Base-by-base conservation (phyloP, 495 filamentous ascomycete genomes). In the Neurospora sp. region DNA sequence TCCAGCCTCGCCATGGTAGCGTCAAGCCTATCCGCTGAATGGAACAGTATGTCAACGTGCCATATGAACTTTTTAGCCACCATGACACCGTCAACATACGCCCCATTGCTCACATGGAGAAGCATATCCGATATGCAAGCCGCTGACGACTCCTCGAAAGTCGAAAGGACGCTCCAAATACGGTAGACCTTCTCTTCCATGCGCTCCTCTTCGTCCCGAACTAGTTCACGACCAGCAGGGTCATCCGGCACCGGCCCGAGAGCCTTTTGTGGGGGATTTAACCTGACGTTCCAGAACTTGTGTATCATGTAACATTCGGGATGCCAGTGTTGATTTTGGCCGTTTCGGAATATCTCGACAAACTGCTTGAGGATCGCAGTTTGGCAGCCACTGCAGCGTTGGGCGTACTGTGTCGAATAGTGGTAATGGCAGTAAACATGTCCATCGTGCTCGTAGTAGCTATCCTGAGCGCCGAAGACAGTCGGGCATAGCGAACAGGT, bases 241-340 rank as follows among this genome's bases (percentile, higher is more conserved):
- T 90, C 92, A 11, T 92, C 92, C 76, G 91, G 88, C 31, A 85
- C 84, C 59, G 90, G 85, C 39, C 85, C 78, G 39, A 83, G 78
- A 12, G 79, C 76, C 66, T 86, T 81, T 39, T 82, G 81, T 31
- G 84, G 82, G 6, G 84, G 82, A 14, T 84, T 85, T 16, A 99
- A 87, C 35, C 95, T 90, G 46, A 99, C 96, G 80, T 97, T 99
- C 96, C 96, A 99, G 83, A 98, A 99, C 79, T 99, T 99, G 82
- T 99, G 96, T 59, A 99, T 99, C 96, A 98, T 99, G 81, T 99
- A 99, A 82, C 96, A 99, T 81, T 99, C 96, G 4, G 96, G 96
- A 79, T 99, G 96, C 96, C 96, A 99, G 78, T 99, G 96, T 79
- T 99, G 96, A 79, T 98, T 97, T 79, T 96, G 90, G 0, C 96